Evolutionary conservation across 1,284 basidiomycete genomes (phyloP).

Genomic region (Exobasidium cylindrosporum): DNA sequence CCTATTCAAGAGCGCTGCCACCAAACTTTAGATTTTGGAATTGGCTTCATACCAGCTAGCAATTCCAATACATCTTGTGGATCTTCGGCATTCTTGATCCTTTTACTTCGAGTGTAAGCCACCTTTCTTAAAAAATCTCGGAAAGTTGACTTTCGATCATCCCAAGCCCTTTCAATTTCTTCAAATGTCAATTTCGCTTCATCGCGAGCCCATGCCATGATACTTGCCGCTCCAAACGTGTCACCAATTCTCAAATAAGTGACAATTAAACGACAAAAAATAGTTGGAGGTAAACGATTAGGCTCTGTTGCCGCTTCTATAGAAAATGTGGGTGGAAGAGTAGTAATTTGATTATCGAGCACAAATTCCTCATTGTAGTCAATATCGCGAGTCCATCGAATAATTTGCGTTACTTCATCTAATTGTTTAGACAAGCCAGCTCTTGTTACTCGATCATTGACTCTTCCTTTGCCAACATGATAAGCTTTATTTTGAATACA

Average conservation of each 20-base stretch:
- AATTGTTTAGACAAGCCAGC: neutral
- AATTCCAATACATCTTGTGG: neutral
- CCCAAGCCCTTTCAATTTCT: neutral
- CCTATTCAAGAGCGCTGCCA: conserved; percentile 6
- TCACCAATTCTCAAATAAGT: conserved; percentile 4
- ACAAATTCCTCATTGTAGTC: neutral
- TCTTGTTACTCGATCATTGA: neutral
- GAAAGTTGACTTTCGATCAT: neutral
- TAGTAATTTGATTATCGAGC: neutral
- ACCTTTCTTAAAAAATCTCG: neutral
- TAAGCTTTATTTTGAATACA: neutral
- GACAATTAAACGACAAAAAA: neutral
- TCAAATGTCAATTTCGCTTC: neutral
- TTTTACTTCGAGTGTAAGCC: neutral
- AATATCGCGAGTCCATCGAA: neutral
- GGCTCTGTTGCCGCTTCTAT: neutral
- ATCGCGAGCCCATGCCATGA: conserved; percentile 5
- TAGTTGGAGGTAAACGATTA: neutral
- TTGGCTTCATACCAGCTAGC: neutral
- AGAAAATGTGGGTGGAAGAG: neutral
- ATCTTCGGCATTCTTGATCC: neutral
- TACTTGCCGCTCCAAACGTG: neutral
- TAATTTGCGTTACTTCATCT: neutral
- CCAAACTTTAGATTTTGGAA: neutral
- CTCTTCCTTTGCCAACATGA: neutral